Evolutionary conservation across 2,329 filamentous ascomycete genomes (phyloP).

Genomic region (Cercospora nicotianae): DNA sequence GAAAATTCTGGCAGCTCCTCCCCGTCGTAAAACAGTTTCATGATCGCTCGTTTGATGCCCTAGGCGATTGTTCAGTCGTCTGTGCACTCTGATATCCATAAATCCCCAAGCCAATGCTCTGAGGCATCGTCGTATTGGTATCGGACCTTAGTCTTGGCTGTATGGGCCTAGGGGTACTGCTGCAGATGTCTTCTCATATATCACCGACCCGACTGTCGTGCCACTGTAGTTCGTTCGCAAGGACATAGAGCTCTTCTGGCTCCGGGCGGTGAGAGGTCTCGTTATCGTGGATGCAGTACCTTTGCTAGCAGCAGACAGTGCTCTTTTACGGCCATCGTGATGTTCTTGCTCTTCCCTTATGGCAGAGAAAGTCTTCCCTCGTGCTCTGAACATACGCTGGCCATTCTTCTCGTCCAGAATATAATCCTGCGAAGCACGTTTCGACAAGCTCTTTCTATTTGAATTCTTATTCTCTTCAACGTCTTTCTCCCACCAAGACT

Average conservation of each 20-base stretch:
- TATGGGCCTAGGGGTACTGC: neutral
- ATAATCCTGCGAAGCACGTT: neutral
- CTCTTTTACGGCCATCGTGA: neutral
- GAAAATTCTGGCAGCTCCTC: neutral
- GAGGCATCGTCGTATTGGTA: neutral
- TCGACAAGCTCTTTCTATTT: neutral
- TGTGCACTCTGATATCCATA: neutral
- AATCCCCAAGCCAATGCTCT: neutral
- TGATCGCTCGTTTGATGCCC: neutral
- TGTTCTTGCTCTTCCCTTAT: neutral
- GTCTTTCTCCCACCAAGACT: constrained; percentile 21
- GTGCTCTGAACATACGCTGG: neutral
- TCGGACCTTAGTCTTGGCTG: neutral
- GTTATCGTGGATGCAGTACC: neutral
- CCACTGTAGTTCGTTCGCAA: neutral
- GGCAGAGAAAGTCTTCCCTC: neutral
- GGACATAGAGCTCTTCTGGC: neutral
- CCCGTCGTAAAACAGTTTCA: neutral
- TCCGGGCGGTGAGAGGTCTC: neutral
- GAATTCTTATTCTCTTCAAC: neutral
- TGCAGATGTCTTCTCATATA: neutral
- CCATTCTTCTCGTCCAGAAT: neutral
- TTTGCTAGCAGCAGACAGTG: neutral
- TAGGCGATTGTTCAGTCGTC: neutral
- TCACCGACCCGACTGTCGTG: neutral